Evolutionary conservation across 2,329 filamentous ascomycete genomes (phyloP), one percentile per base, ranked within the genome.

Genomic region (Pyricularia sp.): DNA sequence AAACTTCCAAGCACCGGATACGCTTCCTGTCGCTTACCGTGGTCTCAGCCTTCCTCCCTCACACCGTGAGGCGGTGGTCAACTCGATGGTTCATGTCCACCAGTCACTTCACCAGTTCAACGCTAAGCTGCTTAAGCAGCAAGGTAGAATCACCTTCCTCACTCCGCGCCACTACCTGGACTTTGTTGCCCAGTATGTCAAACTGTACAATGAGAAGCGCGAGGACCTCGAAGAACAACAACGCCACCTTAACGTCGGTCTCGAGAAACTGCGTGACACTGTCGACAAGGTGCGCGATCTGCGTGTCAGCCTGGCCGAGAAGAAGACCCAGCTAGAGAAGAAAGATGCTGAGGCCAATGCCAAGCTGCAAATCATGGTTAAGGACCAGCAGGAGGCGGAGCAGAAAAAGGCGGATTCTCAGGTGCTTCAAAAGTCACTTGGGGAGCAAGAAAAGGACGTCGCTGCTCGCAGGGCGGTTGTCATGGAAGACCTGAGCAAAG

Each of bases 221-320:
- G 94, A 97, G 75, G 94, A 99, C 73, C 84, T 99, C 1, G 94
- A 99, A 76, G 94, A 99, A 74, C 94, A 99, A 75, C 94, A 99
- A 74, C 89, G 94, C 33, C 94, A 99, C 83, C 82, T 99, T 68
- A 99, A 99, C 72, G 93, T 97, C 65, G 96, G 94, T 82, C 84
- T 99, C 1, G 94, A 99, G 79, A 99, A 99, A 76, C 82, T 99
- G 31, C 86, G 91, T 70, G 94, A 97, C 77, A 99, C 94, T 2
- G 93, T 97, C 26, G 92, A 96, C 76, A 97, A 99, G 79, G 94
- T 99, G 65, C 88, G 91, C 67, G 93, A 97, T 75, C 82, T 99
- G 66, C 88, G 93, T 71, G 88, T 85, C 70, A 97, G 92, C 76
- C 82, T 99, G 66, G 93, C 93, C 1, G 88, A 96, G 76, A 99